Percentiles rank a stretch among this genome's conserved stretches.
Evolutionary conservation across 192 early-diverging fungal species (phyloP).

Genomic region (Anaeromyces robustus): DNA sequence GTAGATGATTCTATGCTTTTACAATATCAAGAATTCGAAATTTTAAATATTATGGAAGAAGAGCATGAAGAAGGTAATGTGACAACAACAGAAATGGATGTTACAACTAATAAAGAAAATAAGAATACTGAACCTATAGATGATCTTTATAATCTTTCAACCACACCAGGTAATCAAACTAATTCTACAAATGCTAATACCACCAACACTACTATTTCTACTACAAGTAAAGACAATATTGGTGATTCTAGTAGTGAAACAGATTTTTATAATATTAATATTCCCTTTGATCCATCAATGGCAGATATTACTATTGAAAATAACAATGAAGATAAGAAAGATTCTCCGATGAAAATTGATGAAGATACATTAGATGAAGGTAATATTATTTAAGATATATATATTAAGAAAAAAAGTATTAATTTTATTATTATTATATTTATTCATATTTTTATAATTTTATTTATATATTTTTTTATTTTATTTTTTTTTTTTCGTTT

Average conservation of each 20-base stretch:
- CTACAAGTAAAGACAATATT: not conserved
- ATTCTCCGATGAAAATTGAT: not conserved
- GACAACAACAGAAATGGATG: not conserved
- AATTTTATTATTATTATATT: too few relatives aligned
- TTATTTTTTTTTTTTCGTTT: too few relatives aligned
- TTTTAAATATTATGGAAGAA: conserved; percentile 2
- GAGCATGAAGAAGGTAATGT: not conserved
- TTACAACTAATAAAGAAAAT: conserved; percentile 14
- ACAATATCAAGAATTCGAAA: conserved; percentile 25
- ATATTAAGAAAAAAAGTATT: too few relatives aligned
- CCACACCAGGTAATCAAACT: conserved; percentile 2
- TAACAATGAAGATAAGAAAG: not conserved
- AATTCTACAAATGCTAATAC: conserved; percentile 4
- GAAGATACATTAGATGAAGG: not conserved
- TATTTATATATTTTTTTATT: too few relatives aligned
- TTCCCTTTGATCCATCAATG: not conserved
- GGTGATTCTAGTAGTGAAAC: not conserved
- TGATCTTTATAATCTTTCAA: not conserved
- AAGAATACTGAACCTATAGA: conserved; percentile 22
- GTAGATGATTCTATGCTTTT: conserved; percentile 55
- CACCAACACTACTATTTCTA: too few relatives aligned
- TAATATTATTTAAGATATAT: not conserved
- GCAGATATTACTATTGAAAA: not conserved
- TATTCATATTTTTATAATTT: too few relatives aligned
- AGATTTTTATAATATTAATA: not conserved